Base-by-base conservation (phyloP, 495 filamentous ascomycete species). In the Daldinia concentrica region DNA sequence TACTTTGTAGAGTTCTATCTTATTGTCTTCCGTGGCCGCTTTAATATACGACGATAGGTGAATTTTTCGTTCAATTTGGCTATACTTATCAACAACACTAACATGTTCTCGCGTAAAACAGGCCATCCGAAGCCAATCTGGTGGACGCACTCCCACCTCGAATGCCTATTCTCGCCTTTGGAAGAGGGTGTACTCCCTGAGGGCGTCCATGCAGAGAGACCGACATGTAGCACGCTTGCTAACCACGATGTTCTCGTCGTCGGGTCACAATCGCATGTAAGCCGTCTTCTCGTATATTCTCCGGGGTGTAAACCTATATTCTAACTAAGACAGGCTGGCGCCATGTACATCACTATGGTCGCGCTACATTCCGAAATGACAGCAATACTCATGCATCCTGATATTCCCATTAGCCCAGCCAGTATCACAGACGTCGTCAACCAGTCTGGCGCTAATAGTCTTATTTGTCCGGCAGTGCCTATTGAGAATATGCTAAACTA, bases 51-150 rank as follows among this genome's bases (percentile, higher is more conserved):
- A 45, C 12, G 12, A 32, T 54, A 34, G 29, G 34, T 22, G 30
- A 36, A 24, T 19, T 36, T 5, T 36, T 22, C 4, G 15, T 32
- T 36, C 1, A 57, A 37, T 14, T 57, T 24, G 1, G 14, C 6
- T 57, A 36, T 22, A 9, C 17, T 11, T 11, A 12, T 22, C 9
- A 48, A 14, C 34, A 36, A 36, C 12, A n/a, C 14, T 11, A 66
- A 32, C 48, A 54, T 71, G 3, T 36, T 36, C 74, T 61, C 45
- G 68, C 36, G 54, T 58, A 29, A 66, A 69, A 45, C 61, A 72
- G 74, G 74, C 32, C 74, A 77, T 39, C 74, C 74, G 0, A 77
- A 77, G 52, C 72, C 72, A 9, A 75, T 77, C 1, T 77, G 71
- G 63, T 77, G 74, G 74, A 77, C 73, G 7, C 74, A 77, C 48